A percentile compares a stretch with the other conserved stretches of the same genome.
Conservation (phyloP, 2,329 filamentous ascomycete genomes). For the Penicillium sp. region DNA sequence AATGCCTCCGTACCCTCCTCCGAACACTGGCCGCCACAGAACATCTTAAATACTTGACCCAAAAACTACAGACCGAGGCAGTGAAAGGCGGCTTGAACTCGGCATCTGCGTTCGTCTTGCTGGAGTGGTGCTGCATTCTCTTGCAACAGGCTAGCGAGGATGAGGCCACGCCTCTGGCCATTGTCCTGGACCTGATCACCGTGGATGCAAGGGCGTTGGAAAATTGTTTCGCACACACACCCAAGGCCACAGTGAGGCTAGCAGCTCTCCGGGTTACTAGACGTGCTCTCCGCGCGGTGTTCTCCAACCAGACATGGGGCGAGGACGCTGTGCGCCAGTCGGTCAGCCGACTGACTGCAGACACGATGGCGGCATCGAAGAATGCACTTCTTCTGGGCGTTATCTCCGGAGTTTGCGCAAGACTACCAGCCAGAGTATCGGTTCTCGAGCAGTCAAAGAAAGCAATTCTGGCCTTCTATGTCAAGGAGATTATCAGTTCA, state of each 20-base stretch:
- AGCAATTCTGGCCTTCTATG: slow-evolving; percentile 75
- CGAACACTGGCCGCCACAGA: slow-evolving; percentile 52
- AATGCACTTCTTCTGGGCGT: slow-evolving; percentile 78
- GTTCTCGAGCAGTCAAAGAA: slow-evolving; percentile 63
- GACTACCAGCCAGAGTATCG: slow-evolving; percentile 60
- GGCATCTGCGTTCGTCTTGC: slow-evolving; percentile 77
- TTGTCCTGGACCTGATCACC: slow-evolving; percentile 57
- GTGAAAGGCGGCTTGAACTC: slow-evolving; percentile 72
- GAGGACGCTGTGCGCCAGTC: slow-evolving; percentile 59
- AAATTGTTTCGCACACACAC: slow-evolving; percentile 64
- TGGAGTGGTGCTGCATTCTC: slow-evolving; percentile 82
- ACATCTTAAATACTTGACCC: slow-evolving; percentile 55
- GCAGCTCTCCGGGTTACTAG: slow-evolving; percentile 74
- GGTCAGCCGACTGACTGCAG: slow-evolving; percentile 64
- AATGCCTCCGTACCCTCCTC: slow-evolving; percentile 68
- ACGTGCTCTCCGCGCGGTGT: slow-evolving; percentile 70
- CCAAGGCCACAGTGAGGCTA: slow-evolving; percentile 61
- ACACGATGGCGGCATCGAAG: slow-evolving; percentile 59
- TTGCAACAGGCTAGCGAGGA: slow-evolving; percentile 65
- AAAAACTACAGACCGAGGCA: slow-evolving; percentile 65
- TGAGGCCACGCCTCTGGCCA: slow-evolving; percentile 62
- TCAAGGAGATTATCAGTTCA: slow-evolving; percentile 78
- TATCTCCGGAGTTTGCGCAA: slow-evolving; percentile 78
- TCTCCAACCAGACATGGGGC: slow-evolving; percentile 56
- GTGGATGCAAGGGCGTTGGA: slow-evolving; percentile 71